Conservation (phyloP, 1,284 basidiomycete genomes). For the Nidula niveotomentosa region DNA sequence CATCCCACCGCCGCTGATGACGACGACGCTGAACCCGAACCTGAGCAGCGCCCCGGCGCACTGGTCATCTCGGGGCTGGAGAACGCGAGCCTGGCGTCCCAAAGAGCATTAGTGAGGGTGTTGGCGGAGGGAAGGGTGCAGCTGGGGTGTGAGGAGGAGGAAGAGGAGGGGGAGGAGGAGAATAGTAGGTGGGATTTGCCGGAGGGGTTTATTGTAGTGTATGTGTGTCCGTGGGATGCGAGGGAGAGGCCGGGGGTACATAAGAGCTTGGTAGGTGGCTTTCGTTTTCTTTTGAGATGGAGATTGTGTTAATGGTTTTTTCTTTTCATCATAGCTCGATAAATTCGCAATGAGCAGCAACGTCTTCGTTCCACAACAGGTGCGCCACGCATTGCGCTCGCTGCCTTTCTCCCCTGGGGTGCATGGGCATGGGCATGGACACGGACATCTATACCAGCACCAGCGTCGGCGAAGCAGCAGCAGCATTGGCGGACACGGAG, state of each 20-base stretch:
- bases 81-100: conserved; percentile 50
- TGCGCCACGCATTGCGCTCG: conserved; percentile 35
- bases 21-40: too few species aligned
- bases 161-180: conserved; percentile 27
- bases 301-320: neutral
- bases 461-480: too few species aligned
- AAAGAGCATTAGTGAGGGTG: conserved; percentile 56
- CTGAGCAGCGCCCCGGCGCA: conserved; percentile 47
- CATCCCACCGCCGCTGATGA: too few species aligned
- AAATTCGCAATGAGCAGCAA: conserved; percentile 74
- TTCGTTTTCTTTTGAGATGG: neutral
- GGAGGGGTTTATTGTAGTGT: conserved; percentile 68
- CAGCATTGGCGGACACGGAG: too few species aligned
- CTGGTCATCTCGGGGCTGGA: conserved; percentile 74
- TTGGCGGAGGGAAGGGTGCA: conserved; percentile 53
- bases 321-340: conserved; percentile 54
- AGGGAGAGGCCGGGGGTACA: conserved; percentile 64
- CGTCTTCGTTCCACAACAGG: conserved; percentile 41
- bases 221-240: conserved; percentile 64
- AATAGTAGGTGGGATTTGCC: conserved; percentile 56
- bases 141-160: conserved; percentile 29
- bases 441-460: too few species aligned
- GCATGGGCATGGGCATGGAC: too few species aligned
- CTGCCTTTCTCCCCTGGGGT: conserved; percentile 21
- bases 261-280: conserved; percentile 54